These are phyloP conservation scores for Arachnomyces sp. DNA, from an alignment of 2,329 filamentous ascomycete genomes.

Conservation along the genomic window DNA sequence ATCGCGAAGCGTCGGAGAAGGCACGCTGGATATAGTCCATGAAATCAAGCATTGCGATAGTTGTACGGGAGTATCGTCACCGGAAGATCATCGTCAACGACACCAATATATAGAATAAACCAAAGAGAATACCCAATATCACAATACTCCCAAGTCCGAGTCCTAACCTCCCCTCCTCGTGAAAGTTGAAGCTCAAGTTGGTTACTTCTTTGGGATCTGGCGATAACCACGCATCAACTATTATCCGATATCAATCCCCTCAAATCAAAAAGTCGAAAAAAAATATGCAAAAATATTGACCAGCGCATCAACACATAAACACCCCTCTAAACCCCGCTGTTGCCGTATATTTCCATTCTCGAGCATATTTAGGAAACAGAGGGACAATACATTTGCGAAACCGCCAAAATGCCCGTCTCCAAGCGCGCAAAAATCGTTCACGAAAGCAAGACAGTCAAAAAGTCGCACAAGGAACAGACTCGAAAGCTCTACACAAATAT, in stretches of 20 bases:
- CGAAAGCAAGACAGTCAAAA: slow-evolving; percentile 86
- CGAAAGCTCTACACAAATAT: slow-evolving; percentile 82
- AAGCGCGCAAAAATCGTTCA: slow-evolving; percentile 85
- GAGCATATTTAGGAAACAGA: not conserved
- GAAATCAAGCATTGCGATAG: slow-evolving; percentile 72
- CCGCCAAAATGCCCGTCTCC: slow-evolving; percentile 76
- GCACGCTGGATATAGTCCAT: slow-evolving; percentile 94
- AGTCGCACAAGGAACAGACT: slow-evolving; percentile 80
- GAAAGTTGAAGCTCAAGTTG: slow-evolving; percentile 4
- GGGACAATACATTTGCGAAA: slow-evolving; percentile 1
- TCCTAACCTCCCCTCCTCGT: too few relatives aligned
- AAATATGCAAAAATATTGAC: slow-evolving; percentile 4
- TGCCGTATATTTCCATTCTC: too few relatives aligned
- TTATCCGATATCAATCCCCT: slow-evolving; percentile 22
- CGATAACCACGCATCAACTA: slow-evolving; percentile 21
- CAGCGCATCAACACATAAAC: not conserved
- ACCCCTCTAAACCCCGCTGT: not conserved
- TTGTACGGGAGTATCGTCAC: not conserved
- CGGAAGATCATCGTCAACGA: not conserved
- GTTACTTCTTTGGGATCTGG: too few relatives aligned
- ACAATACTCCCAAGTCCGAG: not conserved
- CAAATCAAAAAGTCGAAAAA: slow-evolving; percentile 26
- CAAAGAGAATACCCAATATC: not conserved
- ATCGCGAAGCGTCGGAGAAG: slow-evolving; percentile 77
- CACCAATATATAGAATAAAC: not conserved